Percentiles rank a stretch among this genome's conserved stretches.
Evolutionary conservation across 371 early-diverging fungal genomes (phyloP).

Genomic region (Haplosporangium sp.): DNA sequence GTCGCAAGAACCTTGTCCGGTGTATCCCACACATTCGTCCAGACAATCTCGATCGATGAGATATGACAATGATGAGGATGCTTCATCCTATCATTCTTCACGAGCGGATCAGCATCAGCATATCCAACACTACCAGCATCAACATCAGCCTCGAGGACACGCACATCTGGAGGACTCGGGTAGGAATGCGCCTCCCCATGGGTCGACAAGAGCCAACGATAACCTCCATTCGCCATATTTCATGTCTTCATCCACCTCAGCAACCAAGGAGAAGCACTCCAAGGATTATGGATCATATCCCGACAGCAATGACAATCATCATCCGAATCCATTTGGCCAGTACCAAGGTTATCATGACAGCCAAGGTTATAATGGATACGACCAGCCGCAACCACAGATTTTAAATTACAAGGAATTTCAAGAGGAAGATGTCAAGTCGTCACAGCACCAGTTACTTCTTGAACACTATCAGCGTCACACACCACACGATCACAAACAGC

Average conservation of each 20-base stretch:
- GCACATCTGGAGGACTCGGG: no score
- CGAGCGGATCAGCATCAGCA: no score
- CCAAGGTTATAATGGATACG: conserved; percentile 3
- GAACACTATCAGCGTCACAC: background rate
- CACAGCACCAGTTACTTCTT: conserved; percentile 3
- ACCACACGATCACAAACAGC: conserved; percentile 1
- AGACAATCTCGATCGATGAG: no score
- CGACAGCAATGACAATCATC: conserved; percentile 2
- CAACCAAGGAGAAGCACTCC: background rate
- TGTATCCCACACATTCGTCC: no score
- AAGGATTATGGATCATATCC: conserved; percentile 17
- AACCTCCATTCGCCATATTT: no score
- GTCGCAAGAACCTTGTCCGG: no score
- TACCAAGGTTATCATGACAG: conserved; percentile 13
- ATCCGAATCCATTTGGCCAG: conserved; percentile 9
- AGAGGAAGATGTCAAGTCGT: conserved; percentile 13
- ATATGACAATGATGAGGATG: no score
- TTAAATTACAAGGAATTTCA: conserved; percentile 6
- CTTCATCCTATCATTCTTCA: no score
- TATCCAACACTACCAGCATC: no score
- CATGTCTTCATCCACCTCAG: background rate
- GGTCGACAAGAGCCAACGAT: no score
- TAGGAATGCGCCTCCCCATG: no score
- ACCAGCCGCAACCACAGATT: background rate
- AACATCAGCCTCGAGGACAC: no score